Base-by-base conservation (phyloP, 768 basidiomycete genomes). In the Trametes sanguinea region DNA sequence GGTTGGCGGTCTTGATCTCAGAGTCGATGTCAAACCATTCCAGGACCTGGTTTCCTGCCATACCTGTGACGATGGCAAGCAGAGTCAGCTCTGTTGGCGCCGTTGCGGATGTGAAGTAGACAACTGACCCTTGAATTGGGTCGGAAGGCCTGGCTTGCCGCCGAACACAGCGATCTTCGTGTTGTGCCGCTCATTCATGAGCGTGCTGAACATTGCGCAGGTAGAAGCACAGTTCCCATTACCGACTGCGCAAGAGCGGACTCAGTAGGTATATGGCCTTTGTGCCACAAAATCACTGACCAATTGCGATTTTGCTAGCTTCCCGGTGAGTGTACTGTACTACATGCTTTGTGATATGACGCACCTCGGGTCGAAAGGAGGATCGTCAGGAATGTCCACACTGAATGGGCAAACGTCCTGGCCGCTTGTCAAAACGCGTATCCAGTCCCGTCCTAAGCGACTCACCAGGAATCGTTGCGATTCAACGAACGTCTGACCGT, bases 31-130 rank as follows among this genome's bases (percentile, higher is more conserved):
- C 84, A 10, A 71, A 65, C 84, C 85, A 86, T 67, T 86, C 85
- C 17, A 86, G 67, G 1, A 86, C 85, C 69, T 86, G 85, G 66
- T 85, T 85, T 1, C 85, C 85, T 4, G 84, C 81, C 83, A 86
- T 85, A 14, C 74, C 73, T 69, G 44, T 2, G 11, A 30, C 9
- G 33, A 22, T 46, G 14, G n/a, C 17, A 14, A 1, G 22, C 7
- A 51, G 40, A 57, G 22, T 43, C 1, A n/a, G 14, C 9, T 4
- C 5, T 27, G 13, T 22, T 6, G 4, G 53, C 48, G 14, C 1
- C 14, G 7, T 33, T 8, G 8, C 22, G 22, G 22, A 22, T 22
- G 22, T 22, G 22, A 22, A 1, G 22, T 22, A 22, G 22, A 22
- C 7, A 33, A 57, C 56, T 11, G 8, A 50, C 76, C 79, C 70